These are phyloP conservation scores for Ophiostoma quercus DNA, from an alignment of 2,329 filamentous ascomycete species.

Conservation along the genomic window DNA sequence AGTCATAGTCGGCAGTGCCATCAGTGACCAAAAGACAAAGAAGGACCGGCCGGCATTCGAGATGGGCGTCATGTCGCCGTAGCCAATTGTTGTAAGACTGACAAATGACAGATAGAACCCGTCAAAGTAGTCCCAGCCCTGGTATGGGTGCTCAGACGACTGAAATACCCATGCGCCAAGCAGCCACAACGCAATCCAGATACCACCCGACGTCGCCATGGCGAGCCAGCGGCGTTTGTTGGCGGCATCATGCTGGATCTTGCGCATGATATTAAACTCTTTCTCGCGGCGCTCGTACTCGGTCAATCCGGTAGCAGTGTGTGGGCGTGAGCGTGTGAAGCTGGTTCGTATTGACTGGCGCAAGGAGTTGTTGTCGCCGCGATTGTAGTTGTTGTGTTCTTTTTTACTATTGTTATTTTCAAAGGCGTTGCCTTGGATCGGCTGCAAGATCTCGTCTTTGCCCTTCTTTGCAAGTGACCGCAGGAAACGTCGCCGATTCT, in stretches of 20 bases:
- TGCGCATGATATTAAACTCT: conserved; percentile 76
- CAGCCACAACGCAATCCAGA: conserved; percentile 73
- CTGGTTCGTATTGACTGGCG: conserved; percentile 14
- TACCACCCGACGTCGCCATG: conserved; percentile 60
- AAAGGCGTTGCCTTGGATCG: conserved; percentile 35
- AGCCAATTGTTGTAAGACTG: conserved; percentile 78
- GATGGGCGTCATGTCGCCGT: conserved; percentile 72
- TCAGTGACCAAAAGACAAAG: conserved; percentile 87
- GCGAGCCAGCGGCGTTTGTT: conserved; percentile 68
- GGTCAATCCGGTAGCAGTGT: conserved; percentile 28
- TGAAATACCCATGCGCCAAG: conserved; percentile 71
- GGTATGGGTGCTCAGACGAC: conserved; percentile 47
- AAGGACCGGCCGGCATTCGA: conserved; percentile 76
- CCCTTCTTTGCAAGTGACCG: conserved; percentile 43
- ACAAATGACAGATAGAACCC: conserved; percentile 83
- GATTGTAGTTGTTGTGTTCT: not conserved
- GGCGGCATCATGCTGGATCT: conserved; percentile 63
- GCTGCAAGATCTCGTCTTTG: conserved; percentile 46
- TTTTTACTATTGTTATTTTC: not conserved
- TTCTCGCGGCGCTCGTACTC: conserved; percentile 59
- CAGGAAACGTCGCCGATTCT: conserved; percentile 48
- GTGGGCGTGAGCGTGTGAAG: conserved; percentile 18
- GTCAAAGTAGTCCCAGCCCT: conserved; percentile 69
- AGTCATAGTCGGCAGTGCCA: conserved; percentile 83
- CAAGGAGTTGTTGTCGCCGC: not conserved